Evolutionary conservation across 2,329 filamentous ascomycete species (phyloP).

Genomic region (Exutisphaerella laricina): DNA sequence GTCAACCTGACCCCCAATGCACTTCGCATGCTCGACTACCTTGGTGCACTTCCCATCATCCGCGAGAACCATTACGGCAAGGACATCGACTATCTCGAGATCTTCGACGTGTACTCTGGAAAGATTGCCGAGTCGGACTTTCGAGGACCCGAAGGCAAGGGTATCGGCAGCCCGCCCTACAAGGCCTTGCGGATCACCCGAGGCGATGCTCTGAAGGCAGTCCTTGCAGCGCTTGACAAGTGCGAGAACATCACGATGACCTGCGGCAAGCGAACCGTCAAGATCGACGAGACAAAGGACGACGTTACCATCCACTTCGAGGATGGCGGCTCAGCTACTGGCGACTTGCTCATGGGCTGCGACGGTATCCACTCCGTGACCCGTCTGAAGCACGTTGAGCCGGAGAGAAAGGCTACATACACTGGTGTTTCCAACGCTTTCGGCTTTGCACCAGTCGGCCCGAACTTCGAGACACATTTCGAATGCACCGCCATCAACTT

Average conservation of each 20-base stretch:
- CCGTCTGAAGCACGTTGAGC: constrained; percentile 42
- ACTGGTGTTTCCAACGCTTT: constrained; percentile 45
- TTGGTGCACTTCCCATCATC: constrained; percentile 35
- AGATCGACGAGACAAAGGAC: constrained; percentile 36
- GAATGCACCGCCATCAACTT: constrained; percentile 43
- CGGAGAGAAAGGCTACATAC: constrained; percentile 39
- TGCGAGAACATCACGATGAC: constrained; percentile 39
- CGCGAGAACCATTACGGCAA: constrained; percentile 37
- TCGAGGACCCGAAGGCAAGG: constrained; percentile 38
- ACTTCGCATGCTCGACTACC: constrained; percentile 36
- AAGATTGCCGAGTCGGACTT: constrained; percentile 42
- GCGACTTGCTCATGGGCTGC: constrained; percentile 34
- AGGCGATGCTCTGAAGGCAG: constrained; percentile 41
- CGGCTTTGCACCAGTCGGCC: constrained; percentile 39
- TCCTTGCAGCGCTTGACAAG: constrained; percentile 38
- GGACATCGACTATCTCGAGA: constrained; percentile 40
- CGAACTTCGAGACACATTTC: constrained; percentile 37
- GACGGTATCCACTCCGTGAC: constrained; percentile 39
- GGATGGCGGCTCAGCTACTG: constrained; percentile 31
- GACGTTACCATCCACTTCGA: constrained; percentile 35
- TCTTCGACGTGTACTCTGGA: constrained; percentile 42
- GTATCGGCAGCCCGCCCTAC: constrained; percentile 41
- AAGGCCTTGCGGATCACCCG: constrained; percentile 41
- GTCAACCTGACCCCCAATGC: constrained; percentile 47
- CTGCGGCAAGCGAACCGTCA: constrained; percentile 40